These are phyloP conservation scores for Leccinum subtestaceum DNA, from an alignment of 768 basidiomycete species.

Conservation along the genomic window DNA sequence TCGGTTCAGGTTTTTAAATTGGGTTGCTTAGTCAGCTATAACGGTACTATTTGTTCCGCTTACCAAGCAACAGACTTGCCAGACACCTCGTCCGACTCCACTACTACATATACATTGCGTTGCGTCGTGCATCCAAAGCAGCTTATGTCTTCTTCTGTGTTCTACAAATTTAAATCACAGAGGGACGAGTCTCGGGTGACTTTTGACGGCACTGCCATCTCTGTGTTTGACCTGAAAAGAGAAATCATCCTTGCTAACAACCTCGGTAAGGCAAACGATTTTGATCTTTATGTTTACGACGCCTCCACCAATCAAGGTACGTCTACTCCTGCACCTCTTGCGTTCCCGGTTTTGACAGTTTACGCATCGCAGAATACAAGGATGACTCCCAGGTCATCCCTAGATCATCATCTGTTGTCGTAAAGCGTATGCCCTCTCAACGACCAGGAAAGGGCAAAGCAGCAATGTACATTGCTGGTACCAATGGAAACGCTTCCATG, in stretches of 20 bases:
- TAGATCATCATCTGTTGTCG: constrained; percentile 90
- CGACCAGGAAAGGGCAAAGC: constrained; percentile 83
- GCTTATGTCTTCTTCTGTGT: constrained; percentile 87
- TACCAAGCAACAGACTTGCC: not conserved
- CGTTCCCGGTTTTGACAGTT: not conserved
- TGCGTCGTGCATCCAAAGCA: constrained; percentile 18
- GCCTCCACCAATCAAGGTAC: constrained; percentile 85
- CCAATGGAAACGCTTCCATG: constrained; percentile 36
- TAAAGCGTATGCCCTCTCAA: constrained; percentile 82
- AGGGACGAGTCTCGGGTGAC: constrained; percentile 92
- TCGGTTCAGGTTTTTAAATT: constrained; percentile 10
- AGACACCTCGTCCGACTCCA: too few relatives aligned
- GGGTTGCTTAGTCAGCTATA: constrained; percentile 18
- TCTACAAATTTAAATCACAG: constrained; percentile 96
- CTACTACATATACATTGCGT: constrained; percentile 14
- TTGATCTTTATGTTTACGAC: constrained; percentile 89
- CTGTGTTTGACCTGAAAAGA: constrained; percentile 98
- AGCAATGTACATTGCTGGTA: constrained; percentile 65
- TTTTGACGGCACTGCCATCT: constrained; percentile 98
- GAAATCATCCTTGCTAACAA: constrained; percentile 97
- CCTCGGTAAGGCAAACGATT: constrained; percentile 94
- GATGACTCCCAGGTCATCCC: constrained; percentile 92
- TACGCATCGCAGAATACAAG: constrained; percentile 63
- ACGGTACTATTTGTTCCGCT: not conserved
- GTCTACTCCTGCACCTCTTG: constrained; percentile 2